Conservation (phyloP, 306 rosid species). For the Lathyrus sativus region DNA sequence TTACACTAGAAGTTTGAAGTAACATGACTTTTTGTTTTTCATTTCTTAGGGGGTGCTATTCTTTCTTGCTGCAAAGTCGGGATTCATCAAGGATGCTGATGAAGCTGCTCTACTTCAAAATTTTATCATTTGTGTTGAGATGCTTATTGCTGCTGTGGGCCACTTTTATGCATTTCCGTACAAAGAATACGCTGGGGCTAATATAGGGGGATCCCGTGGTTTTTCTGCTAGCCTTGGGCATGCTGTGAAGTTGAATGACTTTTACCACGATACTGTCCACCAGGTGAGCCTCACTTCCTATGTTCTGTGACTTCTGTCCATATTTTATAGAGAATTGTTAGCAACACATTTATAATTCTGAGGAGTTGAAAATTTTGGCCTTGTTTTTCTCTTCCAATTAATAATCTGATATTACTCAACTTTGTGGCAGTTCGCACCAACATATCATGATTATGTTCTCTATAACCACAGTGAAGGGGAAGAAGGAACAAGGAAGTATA, state of each 20-base stretch:
- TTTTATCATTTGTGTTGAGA: conserved; percentile 94
- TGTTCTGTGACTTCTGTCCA: conserved; percentile 11
- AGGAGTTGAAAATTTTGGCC: conserved; percentile 14
- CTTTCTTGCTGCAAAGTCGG: conserved; percentile 94
- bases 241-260: conserved; percentile 86
- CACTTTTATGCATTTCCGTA: conserved; percentile 97
- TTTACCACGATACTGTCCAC: conserved; percentile 96
- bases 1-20: conserved; percentile 23
- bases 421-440: conserved; percentile 89
- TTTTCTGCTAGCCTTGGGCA: conserved; percentile 90
- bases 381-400: conserved; percentile 29
- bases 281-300: conserved; percentile 61
- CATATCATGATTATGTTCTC: conserved; percentile 96
- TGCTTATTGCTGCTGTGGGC: conserved; percentile 93
- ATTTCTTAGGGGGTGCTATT: conserved; percentile 82
- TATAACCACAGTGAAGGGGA: conserved; percentile 91
- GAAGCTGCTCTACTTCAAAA: conserved; percentile 90
- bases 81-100: conserved; percentile 75
- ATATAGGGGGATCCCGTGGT: conserved; percentile 73
- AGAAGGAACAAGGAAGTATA: conserved; percentile 81
- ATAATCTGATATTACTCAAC: conserved; percentile 30
- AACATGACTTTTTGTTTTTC: conserved; percentile 32
- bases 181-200: conserved; percentile 99
- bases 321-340: conserved; percentile 10
- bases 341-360: conserved; percentile 23